Percentiles rank a stretch among this genome's conserved stretches.
Conservation (phyloP, 2,329 filamentous ascomycete species). For the Trichoderma gracile region DNA sequence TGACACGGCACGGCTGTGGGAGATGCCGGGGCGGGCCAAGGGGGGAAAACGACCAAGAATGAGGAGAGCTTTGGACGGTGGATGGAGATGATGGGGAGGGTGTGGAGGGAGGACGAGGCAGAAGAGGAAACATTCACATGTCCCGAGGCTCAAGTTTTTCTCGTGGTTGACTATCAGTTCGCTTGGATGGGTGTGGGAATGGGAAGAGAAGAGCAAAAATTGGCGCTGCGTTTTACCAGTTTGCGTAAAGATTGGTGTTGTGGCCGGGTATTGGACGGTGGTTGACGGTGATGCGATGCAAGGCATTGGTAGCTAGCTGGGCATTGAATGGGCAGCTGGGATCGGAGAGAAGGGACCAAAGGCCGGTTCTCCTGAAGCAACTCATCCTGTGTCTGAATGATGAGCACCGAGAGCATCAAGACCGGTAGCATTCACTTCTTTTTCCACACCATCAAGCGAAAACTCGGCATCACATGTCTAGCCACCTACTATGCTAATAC, state of each 20-base stretch:
- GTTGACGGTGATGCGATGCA: neutral
- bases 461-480: constrained; percentile 1
- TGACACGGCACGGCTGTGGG: neutral
- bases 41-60: neutral
- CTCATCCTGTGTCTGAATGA: too few species aligned
- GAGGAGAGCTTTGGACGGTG: neutral
- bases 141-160: neutral
- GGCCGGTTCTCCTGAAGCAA: neutral
- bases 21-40: neutral
- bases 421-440: too few species aligned
- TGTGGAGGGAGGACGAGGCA: neutral
- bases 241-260: too few species aligned
- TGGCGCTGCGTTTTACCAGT: neutral
- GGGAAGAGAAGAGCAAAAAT: neutral
- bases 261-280: neutral
- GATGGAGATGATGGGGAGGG: neutral
- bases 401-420: too few species aligned
- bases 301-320: neutral
- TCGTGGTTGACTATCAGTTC: neutral
- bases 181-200: neutral
- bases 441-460: neutral
- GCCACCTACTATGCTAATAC: too few species aligned
- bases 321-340: neutral
- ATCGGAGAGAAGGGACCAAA: neutral
- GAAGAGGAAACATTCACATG: neutral